Evolutionary conservation across 2,329 filamentous ascomycete genomes (phyloP), one percentile per base, ranked within the genome.

Genomic region (Calonectria leucothoes): DNA sequence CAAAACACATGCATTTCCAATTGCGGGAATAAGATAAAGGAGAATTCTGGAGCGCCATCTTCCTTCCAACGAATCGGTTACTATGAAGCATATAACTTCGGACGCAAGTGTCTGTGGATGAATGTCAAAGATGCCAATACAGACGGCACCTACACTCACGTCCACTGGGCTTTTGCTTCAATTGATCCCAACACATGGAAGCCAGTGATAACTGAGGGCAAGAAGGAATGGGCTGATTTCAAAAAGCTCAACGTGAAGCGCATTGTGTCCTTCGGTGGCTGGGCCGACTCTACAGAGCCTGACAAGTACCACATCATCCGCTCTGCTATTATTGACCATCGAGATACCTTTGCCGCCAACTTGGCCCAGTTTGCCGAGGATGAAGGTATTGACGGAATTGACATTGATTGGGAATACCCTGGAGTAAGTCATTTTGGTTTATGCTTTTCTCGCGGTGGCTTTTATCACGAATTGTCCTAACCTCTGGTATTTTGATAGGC

Each of bases 331-430:
- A n/a, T 33, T 7, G 15, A 33, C 29, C 14, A 57, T 27, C 29
- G 52, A 35, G 52, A 35, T 5, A n/a, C 29, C 23, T 57, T 57
- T 57, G 52, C 52, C 17, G 11, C 6, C 15, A 31, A 33, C 17
- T 7, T 57, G 4, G 52, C 27, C 10, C 12, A 31, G 15, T 57
- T 33, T 33, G 52, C 29, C 6, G 14, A 31, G 3, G 29, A 57
- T 4, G 31, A 82, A 48, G 75, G 51, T 1, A 81, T 81, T 39
- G 79, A 83, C 17, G 81, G 81, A 14, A 70, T 82, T 3, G 80
- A 82, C 52, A 42, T 82, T 29, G 80, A 83, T 73, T 82, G 77
- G 79, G 74, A 85, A 80, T 17, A 73, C 84, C 10, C 77, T 74
- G 66, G 76, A 1, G 80, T 79, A 2, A 51, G 42, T 48, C 10